Base-by-base conservation (phyloP, 805 yeast species). In the Saturnispora saitoi region DNA sequence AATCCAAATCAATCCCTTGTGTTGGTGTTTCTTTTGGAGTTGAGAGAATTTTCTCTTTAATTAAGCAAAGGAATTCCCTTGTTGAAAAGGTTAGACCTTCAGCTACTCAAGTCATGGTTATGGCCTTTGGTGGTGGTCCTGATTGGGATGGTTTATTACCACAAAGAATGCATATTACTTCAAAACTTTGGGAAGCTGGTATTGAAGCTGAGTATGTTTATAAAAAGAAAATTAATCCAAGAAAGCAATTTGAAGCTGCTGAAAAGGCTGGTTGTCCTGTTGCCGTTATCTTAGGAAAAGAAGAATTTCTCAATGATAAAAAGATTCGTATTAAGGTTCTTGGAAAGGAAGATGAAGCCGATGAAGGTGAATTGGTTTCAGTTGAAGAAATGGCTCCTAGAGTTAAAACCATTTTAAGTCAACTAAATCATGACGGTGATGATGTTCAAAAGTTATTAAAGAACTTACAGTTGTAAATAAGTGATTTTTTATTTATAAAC, bases 101-200 rank as follows among this genome's bases (percentile, higher is more conserved):
- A 28, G 81, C 91, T 34, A 95, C 99, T 17, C 95, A 93, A 66
- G 98, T 87, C 12, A 93, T 74, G 62, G 83, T 93, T 44, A 90
- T 93, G 96, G 98, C 99, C 1, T 90, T 93, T 62, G 99, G 99
- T 56, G 98, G 97, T 60, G 99, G 98, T 60, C 86, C 86, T 58
- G 95, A 84, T 53, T 90, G 97, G 97, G 80, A 75, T 51, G 99
- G 98, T 6, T 88, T 86, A 70, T 71, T 93, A 60, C 78, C 81
- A 50, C 97, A 93, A 70, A 83, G 99, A 71, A 89, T 93, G 96
- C 59, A 75, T 29, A 77, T 93, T 42, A 80, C 96, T 47, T 83
- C 87, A 60, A 66, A 72, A 58, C 75, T 93, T 58, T 93, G 99
- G 99, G 73, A 72, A 37, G 84, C 83, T 8, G 96, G 93, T 32